Percentiles rank a stretch among this genome's conserved stretches.
phyloP scores from a whole-genome alignment of 2,329 filamentous ascomycete genomes.

The Colletotrichum filicis region DNA sequence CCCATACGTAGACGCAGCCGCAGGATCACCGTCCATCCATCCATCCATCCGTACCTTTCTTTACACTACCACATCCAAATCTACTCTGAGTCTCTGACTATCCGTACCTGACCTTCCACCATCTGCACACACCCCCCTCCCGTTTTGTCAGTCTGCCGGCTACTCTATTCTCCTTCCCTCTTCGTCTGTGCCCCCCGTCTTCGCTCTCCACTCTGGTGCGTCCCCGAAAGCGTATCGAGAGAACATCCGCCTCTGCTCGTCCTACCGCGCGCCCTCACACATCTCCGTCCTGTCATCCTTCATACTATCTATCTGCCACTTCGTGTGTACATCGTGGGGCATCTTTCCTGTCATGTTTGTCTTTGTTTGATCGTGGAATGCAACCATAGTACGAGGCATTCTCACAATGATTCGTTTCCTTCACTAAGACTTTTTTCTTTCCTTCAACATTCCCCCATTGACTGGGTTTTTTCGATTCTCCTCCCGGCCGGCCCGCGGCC shows the following conservation, averaged over 20 bases:
- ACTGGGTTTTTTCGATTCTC: slow-evolving; percentile 54
- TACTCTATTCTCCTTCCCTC: slow-evolving; percentile 11
- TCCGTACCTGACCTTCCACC: neutral
- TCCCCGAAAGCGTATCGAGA: slow-evolving; percentile 15
- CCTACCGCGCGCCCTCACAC: slow-evolving; percentile 21
- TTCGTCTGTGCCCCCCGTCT: slow-evolving; percentile 12
- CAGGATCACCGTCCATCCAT: neutral
- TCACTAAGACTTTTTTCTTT: slow-evolving; percentile 44
- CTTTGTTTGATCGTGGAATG: slow-evolving; percentile 15
- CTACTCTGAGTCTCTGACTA: neutral
- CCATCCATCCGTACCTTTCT: neutral
- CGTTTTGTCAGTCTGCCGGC: slow-evolving; percentile 7
- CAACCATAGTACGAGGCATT: slow-evolving; percentile 37
- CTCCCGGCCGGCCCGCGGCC: slow-evolving; percentile 40
- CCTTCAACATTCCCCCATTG: slow-evolving; percentile 53
- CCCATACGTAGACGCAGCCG: slow-evolving; percentile 18
- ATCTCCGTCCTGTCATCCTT: slow-evolving; percentile 31
- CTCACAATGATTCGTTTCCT: slow-evolving; percentile 33
- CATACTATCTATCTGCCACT: slow-evolving; percentile 33
- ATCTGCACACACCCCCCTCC: slow-evolving; percentile 2
- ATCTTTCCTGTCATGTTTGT: slow-evolving; percentile 17
- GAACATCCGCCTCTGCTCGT: slow-evolving; percentile 6
- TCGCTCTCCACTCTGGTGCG: slow-evolving; percentile 20
- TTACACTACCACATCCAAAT: neutral
- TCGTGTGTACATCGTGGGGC: slow-evolving; percentile 34